These are phyloP conservation scores for Celoporthe dispersa DNA, from an alignment of 2,329 filamentous ascomycete species.

Conservation along the genomic window DNA sequence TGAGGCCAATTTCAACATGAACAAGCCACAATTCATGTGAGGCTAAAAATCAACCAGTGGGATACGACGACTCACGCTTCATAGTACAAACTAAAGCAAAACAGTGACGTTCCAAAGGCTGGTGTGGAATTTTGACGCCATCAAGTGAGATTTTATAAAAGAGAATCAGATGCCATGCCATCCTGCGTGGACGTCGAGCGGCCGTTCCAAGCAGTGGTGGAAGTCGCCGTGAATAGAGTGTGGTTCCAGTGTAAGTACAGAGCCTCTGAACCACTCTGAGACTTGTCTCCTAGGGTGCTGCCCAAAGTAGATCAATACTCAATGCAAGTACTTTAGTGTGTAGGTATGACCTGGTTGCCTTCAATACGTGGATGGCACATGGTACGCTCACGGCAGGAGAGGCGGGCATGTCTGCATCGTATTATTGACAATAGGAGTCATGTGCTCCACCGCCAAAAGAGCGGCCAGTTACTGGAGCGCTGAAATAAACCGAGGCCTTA, in stretches of 20 bases:
- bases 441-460: neutral
- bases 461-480: neutral
- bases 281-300: neutral
- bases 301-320: neutral
- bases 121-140: too few species aligned
- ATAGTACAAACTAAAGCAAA: too few species aligned
- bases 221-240: neutral
- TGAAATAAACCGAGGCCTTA: neutral
- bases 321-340: too few species aligned
- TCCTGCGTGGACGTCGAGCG: neutral
- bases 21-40: neutral
- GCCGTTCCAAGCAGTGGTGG: neutral
- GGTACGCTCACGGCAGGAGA: too few species aligned
- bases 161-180: neutral
- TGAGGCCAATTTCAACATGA: neutral
- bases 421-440: neutral
- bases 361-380: too few species aligned
- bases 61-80: neutral
- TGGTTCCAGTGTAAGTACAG: neutral
- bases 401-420: too few species aligned
- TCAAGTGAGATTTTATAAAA: neutral
- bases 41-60: neutral
- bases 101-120: too few species aligned
- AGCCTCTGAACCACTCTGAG: neutral
- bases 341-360: too few species aligned